These are phyloP conservation scores for Kodamaea ohmeri DNA, from an alignment of 1,139 yeast genomes.

Conservation along the genomic window DNA sequence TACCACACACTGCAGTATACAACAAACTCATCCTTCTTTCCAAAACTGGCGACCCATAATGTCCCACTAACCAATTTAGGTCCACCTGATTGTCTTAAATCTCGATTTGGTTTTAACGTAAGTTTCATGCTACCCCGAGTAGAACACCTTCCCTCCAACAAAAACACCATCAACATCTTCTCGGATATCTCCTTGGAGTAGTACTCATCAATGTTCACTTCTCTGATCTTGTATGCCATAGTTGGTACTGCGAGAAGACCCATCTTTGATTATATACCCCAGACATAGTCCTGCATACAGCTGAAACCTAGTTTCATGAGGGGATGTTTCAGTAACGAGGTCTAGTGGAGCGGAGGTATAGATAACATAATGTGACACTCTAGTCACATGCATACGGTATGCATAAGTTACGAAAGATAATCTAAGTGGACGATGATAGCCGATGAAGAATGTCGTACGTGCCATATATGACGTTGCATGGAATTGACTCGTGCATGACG, in stretches of 20 bases:
- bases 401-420: no score
- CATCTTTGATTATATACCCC: background rate
- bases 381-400: no score
- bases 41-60: conserved; percentile 11
- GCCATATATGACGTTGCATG: no score
- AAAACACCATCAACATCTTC: conserved; percentile 11
- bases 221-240: conserved; percentile 11
- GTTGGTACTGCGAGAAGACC: background rate
- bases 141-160: conserved; percentile 11
- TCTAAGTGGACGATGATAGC: no score
- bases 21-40: conserved; percentile 11
- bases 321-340: background rate
- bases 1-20: conserved; percentile 12
- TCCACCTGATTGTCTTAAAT: conserved; percentile 11
- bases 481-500: no score
- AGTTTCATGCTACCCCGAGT: conserved; percentile 11
- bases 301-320: background rate
- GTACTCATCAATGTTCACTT: conserved; percentile 13
- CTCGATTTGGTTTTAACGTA: conserved; percentile 11
- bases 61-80: conserved; percentile 13
- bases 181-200: conserved; percentile 12
- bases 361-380: no score
- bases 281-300: background rate
- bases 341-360: background rate
- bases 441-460: no score